A percentile compares a stretch with the other conserved stretches of the same genome.
phyloP scores from a whole-genome alignment of 2,329 filamentous ascomycete genomes.

The Hymenoscyphus linearis region DNA sequence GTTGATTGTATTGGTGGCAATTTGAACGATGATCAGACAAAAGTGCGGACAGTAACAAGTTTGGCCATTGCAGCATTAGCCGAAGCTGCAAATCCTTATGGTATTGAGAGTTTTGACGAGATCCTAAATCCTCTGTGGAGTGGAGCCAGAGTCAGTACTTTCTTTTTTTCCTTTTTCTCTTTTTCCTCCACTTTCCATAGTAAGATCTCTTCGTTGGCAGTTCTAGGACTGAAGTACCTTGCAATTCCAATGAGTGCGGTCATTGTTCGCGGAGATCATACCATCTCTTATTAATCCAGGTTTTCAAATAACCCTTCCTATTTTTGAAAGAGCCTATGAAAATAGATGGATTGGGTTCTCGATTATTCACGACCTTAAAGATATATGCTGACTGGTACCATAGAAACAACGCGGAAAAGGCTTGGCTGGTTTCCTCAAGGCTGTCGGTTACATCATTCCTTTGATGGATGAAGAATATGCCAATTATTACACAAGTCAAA shows the following conservation, averaged over 20 bases:
- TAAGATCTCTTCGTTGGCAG: too few relatives aligned
- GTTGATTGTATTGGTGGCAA: slow-evolving; percentile 96
- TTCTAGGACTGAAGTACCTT: too few relatives aligned
- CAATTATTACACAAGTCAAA: slow-evolving; percentile 97
- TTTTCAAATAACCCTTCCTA: neutral
- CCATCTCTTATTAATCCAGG: neutral
- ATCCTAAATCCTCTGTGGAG: slow-evolving; percentile 98
- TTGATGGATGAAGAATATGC: slow-evolving; percentile 99
- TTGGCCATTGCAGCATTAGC: slow-evolving; percentile 91
- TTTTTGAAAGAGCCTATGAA: neutral
- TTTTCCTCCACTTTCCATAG: too few relatives aligned
- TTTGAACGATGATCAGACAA: slow-evolving; percentile 94
- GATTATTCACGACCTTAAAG: neutral
- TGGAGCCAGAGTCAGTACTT: slow-evolving; percentile 40
- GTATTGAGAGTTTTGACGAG: slow-evolving; percentile 98
- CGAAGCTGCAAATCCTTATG: slow-evolving; percentile 94
- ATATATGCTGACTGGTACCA: slow-evolving; percentile 6
- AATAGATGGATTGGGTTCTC: neutral
- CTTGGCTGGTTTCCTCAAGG: slow-evolving; percentile 91
- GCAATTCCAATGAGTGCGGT: too few relatives aligned
- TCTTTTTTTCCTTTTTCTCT: neutral
- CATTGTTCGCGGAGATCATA: too few relatives aligned
- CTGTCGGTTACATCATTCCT: slow-evolving; percentile 95
- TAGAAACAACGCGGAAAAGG: slow-evolving; percentile 90
- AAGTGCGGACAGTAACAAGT: slow-evolving; percentile 93